Percentiles rank a stretch among this genome's conserved stretches.
These are phyloP conservation scores for Batkoa obscura DNA, from an alignment of 371 early-diverging fungal genomes.

Conservation along the genomic window DNA sequence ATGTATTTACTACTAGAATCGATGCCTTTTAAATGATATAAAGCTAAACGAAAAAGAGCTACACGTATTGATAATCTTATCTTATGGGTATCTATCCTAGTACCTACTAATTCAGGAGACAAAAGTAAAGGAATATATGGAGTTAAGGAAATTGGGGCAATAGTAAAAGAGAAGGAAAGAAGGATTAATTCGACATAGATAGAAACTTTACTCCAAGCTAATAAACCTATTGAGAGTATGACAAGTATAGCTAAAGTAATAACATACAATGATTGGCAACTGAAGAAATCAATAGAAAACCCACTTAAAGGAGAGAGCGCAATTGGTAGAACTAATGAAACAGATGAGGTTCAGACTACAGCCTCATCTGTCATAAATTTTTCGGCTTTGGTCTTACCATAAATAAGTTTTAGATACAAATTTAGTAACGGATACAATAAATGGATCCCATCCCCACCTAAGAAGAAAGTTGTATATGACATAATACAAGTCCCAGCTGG, in stretches of 20 bases:
- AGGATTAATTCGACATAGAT: constrained; percentile 36
- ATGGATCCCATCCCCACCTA: constrained; percentile 29
- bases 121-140: constrained; percentile 41
- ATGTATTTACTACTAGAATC: neutral
- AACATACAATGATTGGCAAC: constrained; percentile 6
- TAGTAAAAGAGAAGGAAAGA: constrained; percentile 37
- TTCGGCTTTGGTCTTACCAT: neutral
- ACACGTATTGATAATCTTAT: neutral
- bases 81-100: constrained; percentile 40
- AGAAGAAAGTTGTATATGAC: constrained; percentile 21
- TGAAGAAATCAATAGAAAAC: constrained; percentile 24
- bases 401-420: neutral
- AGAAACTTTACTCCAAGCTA: constrained; percentile 26
- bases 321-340: constrained; percentile 27
- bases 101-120: constrained; percentile 32
- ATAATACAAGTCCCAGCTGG: constrained; percentile 26
- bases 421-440: constrained; percentile 21
- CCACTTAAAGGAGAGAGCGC: constrained; percentile 31
- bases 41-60: neutral
- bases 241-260: neutral
- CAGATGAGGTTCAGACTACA: constrained; percentile 30
- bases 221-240: constrained; percentile 13
- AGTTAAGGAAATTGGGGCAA: constrained; percentile 43
- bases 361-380: constrained; percentile 16
- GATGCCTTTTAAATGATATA: neutral